Evolutionary conservation across 495 filamentous ascomycete species (phyloP), one percentile per base, ranked within the genome.

Genomic region (Pseudevernia furfuracea): DNA sequence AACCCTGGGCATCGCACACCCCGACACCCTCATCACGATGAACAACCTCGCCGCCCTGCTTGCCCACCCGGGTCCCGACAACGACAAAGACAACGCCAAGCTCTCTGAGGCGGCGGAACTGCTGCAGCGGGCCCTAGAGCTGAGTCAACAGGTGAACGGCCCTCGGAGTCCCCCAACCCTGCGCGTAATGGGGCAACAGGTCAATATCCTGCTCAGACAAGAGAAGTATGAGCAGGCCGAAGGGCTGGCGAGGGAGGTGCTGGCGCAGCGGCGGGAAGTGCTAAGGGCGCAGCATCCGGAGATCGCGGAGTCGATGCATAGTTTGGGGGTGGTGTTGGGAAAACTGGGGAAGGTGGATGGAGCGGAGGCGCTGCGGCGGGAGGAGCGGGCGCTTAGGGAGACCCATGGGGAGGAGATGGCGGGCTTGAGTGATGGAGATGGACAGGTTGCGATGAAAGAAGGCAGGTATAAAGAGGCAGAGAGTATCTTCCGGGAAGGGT

Each of bases 291-390:
- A 32, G 49, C 49, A 53, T 32, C 49, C 49, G 49, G 49, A 53
- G 49, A 53, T 53, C 49, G 49, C 49, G 49, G 4, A 11, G 28
- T 25, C 49, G 49, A 53, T 53, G 49, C 49, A 32, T 32, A 32
- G 23, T 32, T 53, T 53, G 49, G 49, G 49, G 4, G 28, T 53
- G 28, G 49, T 9, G 23, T 53, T 53, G 49, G 12, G 28, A 7
- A 53, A 53, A 32, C 5, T 17, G 49, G 49, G 49, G 25, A 53
- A 53, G 49, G 49, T 32, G 49, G 49, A 53, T 53, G 49, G 32
- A 32, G 49, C 49, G 49, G 28, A 53, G 49, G 49, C 49, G 49
- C 49, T 53, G 49, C 25, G 49, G 49, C 49, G 49, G 49, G 49
- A 53, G 49, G 49, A 53, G 49, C 49, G 25, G 28, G 49, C 49